Conservation (phyloP, 2,329 filamentous ascomycete genomes). For the Talaromyces sp. region DNA sequence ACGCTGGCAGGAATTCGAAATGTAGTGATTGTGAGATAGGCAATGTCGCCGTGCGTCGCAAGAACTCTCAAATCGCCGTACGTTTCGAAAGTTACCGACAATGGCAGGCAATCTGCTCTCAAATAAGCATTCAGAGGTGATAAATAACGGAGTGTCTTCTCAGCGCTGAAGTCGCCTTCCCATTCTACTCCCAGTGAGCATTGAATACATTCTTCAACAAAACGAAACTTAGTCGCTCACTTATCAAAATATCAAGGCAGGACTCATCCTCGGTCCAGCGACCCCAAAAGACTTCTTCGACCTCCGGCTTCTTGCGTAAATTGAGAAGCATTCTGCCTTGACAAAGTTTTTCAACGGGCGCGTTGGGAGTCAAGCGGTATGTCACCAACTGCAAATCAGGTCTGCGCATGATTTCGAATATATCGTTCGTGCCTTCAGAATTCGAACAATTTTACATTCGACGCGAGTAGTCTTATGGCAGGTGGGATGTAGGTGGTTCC, state of each 20-base stretch:
- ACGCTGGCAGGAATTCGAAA: not conserved
- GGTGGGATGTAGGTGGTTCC: too few relatives aligned
- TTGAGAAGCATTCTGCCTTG: not conserved
- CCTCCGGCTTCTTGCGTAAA: not conserved
- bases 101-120: not conserved
- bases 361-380: not conserved
- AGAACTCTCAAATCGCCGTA: not conserved
- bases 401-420: not conserved
- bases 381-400: not conserved
- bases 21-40: not conserved
- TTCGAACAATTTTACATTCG: not conserved
- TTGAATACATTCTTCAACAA: not conserved
- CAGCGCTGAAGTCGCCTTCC: not conserved
- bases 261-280: not conserved
- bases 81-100: not conserved
- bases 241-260: not conserved
- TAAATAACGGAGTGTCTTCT: not conserved
- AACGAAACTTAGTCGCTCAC: not conserved
- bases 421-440: not conserved
- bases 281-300: not conserved
- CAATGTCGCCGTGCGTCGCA: not conserved
- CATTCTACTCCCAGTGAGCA: not conserved
- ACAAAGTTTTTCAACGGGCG: not conserved
- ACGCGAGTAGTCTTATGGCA: too few relatives aligned
- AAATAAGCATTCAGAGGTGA: not conserved